Evolutionary conservation across 495 filamentous ascomycete genomes (phyloP).

Genomic region (Oleoguttula mirabilis): DNA sequence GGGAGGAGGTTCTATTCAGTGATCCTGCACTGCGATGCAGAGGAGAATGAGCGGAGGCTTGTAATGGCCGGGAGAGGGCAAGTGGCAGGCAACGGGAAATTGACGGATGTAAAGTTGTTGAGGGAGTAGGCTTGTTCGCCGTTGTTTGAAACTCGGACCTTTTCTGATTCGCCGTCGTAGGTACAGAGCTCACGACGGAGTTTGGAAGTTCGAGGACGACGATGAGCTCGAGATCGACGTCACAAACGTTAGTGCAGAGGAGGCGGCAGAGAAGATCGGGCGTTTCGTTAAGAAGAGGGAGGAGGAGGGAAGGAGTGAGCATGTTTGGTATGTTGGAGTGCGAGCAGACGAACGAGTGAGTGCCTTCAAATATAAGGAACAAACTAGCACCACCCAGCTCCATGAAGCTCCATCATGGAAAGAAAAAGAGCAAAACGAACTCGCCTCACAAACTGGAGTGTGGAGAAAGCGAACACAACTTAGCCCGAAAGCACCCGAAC

Average conservation of each 20-base stretch:
- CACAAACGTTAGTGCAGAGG: not conserved
- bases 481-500: no score
- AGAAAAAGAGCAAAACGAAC: no score
- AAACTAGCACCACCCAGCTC: no score
- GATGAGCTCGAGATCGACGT: conserved; percentile 9
- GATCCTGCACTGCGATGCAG: conserved; percentile 3
- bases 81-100: not conserved
- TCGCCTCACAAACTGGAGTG: no score
- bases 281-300: conserved; percentile 1
- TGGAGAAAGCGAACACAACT: no score
- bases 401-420: no score
- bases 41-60: conserved; percentile 5
- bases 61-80: not conserved
- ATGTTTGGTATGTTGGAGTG: no score
- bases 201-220: conserved; percentile 2
- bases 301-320: not conserved
- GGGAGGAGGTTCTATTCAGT: conserved; percentile 3
- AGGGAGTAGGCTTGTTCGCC: no score
- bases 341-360: no score
- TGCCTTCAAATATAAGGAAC: no score
- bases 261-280: not conserved
- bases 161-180: no score
- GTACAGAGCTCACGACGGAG: not conserved
- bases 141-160: no score
- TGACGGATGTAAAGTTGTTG: conserved; percentile 1